Conservation (phyloP, 805 yeast species). For the Martiniozyma abietophila region DNA sequence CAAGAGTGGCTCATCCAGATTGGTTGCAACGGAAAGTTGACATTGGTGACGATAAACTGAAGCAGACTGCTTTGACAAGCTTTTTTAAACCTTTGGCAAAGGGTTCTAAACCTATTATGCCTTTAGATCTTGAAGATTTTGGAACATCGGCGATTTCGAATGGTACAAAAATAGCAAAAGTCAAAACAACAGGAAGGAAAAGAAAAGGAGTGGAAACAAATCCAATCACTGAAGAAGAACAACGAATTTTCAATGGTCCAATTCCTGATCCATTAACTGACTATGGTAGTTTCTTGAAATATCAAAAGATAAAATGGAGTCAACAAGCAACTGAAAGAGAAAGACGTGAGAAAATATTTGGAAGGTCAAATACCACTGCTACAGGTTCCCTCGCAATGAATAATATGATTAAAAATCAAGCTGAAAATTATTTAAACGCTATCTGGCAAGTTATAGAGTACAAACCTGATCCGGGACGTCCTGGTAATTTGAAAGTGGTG, state of each 20-base stretch:
- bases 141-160: conserved; percentile 28
- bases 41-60: conserved; percentile 51
- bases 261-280: conserved; percentile 64
- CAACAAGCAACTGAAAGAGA: conserved; percentile 62
- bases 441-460: conserved; percentile 84
- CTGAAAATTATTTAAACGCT: conserved; percentile 65
- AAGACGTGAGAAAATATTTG: conserved; percentile 73
- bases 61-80: conserved; percentile 55
- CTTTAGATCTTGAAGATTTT: conserved; percentile 66
- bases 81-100: conserved; percentile 44
- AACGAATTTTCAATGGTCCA: conserved; percentile 37
- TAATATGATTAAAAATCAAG: conserved; percentile 63
- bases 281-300: conserved; percentile 56
- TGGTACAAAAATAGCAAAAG: conserved; percentile 35
- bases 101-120: conserved; percentile 25
- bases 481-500: conserved; percentile 73
- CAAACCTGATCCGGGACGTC: conserved; percentile 38
- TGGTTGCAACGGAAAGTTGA: conserved; percentile 72
- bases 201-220: conserved; percentile 28
- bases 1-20: conserved; percentile 87
- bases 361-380: conserved; percentile 34
- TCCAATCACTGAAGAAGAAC: conserved; percentile 37
- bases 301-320: conserved; percentile 85
- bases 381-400: conserved; percentile 56
- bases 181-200: conserved; percentile 32